A percentile compares a stretch with the other conserved stretches of the same genome.
Evolutionary conservation across 306 rosid species (phyloP).

Genomic region (Biancaea sappan): DNA sequence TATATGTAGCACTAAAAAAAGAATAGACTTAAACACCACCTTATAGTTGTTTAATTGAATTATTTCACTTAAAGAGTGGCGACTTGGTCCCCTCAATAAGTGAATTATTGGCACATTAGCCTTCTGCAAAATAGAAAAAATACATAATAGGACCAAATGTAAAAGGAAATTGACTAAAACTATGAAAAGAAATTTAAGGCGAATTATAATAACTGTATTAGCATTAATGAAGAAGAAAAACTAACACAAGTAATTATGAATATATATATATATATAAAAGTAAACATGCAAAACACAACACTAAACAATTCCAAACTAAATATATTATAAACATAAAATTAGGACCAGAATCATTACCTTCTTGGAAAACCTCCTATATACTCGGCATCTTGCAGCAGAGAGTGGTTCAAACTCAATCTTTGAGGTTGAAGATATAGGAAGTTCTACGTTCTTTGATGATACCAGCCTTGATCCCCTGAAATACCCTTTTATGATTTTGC

Average conservation of each 20-base stretch:
- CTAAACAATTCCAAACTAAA: neutral
- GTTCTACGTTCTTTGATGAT: conserved; percentile 62
- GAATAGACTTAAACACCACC: conserved; percentile 48
- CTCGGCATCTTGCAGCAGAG: conserved; percentile 82
- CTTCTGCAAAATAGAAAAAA: conserved; percentile 49
- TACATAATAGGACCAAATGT: conserved; percentile 21
- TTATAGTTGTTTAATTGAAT: conserved; percentile 51
- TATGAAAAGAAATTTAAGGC: neutral
- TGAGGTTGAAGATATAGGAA: conserved; percentile 54
- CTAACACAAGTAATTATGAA: conserved; percentile 13
- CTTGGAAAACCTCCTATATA: conserved; percentile 51
- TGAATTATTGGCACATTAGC: conserved; percentile 70
- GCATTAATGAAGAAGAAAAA: conserved; percentile 33
- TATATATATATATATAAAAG: conserved; percentile 3
- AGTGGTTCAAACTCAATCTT: conserved; percentile 65
- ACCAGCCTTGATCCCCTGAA: conserved; percentile 83
- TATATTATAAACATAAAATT: neutral
- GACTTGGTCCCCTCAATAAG: conserved; percentile 66
- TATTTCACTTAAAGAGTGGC: conserved; percentile 68
- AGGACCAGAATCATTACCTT: conserved; percentile 55
- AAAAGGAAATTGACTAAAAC: neutral
- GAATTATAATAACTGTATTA: neutral
- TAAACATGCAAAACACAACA: neutral
- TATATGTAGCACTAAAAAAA: neutral
- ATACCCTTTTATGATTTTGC: conserved; percentile 69